Conservation (phyloP, 441 rosid genomes). For the Mallotus japonicus region DNA sequence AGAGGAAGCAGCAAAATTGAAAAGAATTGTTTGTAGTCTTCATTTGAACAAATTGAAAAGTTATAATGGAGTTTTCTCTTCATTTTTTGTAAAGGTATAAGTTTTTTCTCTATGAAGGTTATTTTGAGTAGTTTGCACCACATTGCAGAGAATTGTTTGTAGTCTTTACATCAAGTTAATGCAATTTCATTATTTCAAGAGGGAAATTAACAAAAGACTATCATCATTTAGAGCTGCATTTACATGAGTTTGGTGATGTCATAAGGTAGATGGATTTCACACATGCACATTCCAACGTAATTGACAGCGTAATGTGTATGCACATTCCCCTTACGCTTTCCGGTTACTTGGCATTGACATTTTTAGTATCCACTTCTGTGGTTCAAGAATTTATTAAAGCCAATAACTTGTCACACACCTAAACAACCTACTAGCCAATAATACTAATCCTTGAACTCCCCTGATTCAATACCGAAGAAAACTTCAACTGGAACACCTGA, state of each 20-base stretch:
- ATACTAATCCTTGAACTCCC: no score
- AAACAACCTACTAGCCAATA: background rate
- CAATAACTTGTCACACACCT: no score
- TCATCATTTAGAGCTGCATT: constrained; percentile 41
- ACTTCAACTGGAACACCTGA: no score
- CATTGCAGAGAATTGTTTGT: background rate
- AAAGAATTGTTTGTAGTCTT: no score
- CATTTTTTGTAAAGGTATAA: no score
- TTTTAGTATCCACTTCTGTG: background rate
- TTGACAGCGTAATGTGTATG: no score
- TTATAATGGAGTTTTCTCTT: no score
- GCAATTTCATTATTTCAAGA: constrained; percentile 8
- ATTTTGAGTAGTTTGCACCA: background rate
- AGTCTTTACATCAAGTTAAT: background rate
- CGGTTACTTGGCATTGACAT: constrained; percentile 1
- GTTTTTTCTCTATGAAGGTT: constrained; percentile 36
- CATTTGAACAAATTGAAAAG: no score
- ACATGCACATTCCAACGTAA: no score
- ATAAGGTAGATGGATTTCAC: constrained; percentile 32
- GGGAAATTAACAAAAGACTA: no score
- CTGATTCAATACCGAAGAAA: no score
- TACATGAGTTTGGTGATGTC: constrained; percentile 30
- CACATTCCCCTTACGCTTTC: background rate
- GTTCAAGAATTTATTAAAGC: background rate
- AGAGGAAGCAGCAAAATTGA: constrained; percentile 29